These are phyloP conservation scores for Helianthus annuus DNA, from an alignment of 129 eudicot genomes.

Conservation along the genomic window DNA sequence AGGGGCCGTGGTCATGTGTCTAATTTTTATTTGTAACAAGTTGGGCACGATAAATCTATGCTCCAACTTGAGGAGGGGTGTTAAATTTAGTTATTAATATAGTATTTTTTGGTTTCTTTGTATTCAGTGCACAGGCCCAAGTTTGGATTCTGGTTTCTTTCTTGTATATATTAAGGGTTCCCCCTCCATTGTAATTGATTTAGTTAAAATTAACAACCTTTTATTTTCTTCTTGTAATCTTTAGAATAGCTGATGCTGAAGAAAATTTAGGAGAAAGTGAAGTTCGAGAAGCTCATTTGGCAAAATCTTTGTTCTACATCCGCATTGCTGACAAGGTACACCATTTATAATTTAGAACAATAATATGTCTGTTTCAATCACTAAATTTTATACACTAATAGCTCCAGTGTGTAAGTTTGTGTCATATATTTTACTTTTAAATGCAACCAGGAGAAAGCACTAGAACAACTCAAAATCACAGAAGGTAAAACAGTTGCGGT, in stretches of 20 bases:
- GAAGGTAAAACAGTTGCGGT: slow-evolving; percentile 88
- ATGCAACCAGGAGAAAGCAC: slow-evolving; percentile 63
- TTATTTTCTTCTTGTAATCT: too few relatives aligned
- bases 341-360: too few relatives aligned
- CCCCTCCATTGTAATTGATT: neutral
- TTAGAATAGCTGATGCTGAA: slow-evolving; percentile 94
- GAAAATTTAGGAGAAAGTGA: slow-evolving; percentile 98
- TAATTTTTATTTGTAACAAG: neutral
- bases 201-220: too few relatives aligned
- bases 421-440: neutral
- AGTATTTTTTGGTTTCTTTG: neutral
- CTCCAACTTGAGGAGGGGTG: neutral
- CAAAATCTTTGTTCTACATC: slow-evolving; percentile 82
- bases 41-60: neutral
- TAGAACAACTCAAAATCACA: slow-evolving; percentile 80
- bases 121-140: neutral
- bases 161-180: neutral
- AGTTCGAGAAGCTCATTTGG: slow-evolving; percentile 97
- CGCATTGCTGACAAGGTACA: slow-evolving; percentile 71
- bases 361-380: neutral
- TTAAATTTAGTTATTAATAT: too few relatives aligned
- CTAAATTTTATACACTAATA: neutral
- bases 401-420: neutral
- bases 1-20: neutral
- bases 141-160: too few relatives aligned